These are phyloP conservation scores for Clonostachys byssicola DNA, from an alignment of 2,329 filamentous ascomycete species.

Conservation along the genomic window DNA sequence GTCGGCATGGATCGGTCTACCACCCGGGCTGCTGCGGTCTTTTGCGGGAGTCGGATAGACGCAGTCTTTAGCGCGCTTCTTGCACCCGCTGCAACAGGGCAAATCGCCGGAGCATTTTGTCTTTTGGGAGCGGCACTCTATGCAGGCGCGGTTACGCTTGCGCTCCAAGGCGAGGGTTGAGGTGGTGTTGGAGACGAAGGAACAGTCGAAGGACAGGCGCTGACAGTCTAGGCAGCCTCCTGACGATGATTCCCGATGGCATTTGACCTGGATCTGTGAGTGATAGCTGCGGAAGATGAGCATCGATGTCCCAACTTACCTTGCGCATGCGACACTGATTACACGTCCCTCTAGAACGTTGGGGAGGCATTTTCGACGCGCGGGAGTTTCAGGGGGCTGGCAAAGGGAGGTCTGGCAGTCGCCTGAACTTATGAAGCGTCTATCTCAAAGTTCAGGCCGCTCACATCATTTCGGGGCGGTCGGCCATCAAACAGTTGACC, in stretches of 20 bases:
- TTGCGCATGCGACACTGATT: slow-evolving; percentile 4
- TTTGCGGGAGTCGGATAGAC: slow-evolving; percentile 3
- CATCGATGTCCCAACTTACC: slow-evolving; percentile 2
- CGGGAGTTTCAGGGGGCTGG: too few relatives aligned
- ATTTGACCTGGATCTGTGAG: slow-evolving; percentile 25
- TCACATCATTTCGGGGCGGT: too few relatives aligned
- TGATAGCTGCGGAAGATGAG: slow-evolving; percentile 15
- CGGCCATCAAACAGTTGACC: too few relatives aligned
- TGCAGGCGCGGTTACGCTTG: slow-evolving; percentile 38
- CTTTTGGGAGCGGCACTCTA: slow-evolving; percentile 31
- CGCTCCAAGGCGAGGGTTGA: slow-evolving; percentile 29
- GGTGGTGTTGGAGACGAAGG: slow-evolving; percentile 29
- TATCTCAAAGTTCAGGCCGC: too few relatives aligned
- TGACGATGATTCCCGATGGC: slow-evolving; percentile 34
- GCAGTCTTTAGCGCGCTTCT: slow-evolving; percentile 14
- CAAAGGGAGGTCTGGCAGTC: too few relatives aligned
- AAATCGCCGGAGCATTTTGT: slow-evolving; percentile 41
- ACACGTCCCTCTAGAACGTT: slow-evolving; percentile 4
- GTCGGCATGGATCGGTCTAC: not conserved
- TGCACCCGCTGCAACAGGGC: slow-evolving; percentile 10
- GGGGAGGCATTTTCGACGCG: slow-evolving; percentile 2
- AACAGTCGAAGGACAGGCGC: slow-evolving; percentile 41
- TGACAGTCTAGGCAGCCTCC: slow-evolving; percentile 41
- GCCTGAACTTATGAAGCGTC: too few relatives aligned
- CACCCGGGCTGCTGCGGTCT: not conserved